Percentiles rank a stretch among this genome's conserved stretches.
These are phyloP conservation scores for Calvatia gigantea DNA, from an alignment of 768 basidiomycete genomes.

Conservation along the genomic window DNA sequence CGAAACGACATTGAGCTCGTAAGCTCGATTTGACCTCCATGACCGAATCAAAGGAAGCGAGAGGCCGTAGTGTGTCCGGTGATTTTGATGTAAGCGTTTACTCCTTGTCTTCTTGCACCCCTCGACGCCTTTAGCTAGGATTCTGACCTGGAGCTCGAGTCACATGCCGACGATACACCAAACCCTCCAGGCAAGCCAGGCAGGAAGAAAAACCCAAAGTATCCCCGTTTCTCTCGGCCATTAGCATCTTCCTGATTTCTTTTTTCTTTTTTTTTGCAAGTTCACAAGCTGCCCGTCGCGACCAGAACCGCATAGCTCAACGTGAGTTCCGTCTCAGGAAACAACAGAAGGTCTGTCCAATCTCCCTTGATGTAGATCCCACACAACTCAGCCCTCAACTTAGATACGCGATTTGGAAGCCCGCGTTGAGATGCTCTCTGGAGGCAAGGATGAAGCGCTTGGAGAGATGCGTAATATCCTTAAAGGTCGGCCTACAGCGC, in stretches of 20 bases:
- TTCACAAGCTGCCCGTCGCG: conserved; percentile 83
- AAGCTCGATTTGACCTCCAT: conserved; percentile 47
- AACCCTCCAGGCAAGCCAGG: conserved; percentile 61
- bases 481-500: conserved; percentile 45
- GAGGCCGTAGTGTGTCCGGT: conserved; percentile 64
- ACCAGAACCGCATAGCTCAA: conserved; percentile 91
- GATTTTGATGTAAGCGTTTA: conserved; percentile 47
- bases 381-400: not conserved
- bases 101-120: not conserved
- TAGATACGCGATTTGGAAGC: conserved; percentile 96
- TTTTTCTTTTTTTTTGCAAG: conserved; percentile 32
- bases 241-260: conserved; percentile 14
- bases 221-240: conserved; percentile 18
- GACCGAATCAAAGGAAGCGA: conserved; percentile 42
- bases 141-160: conserved; percentile 65
- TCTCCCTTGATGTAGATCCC: not conserved
- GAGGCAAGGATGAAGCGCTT: conserved; percentile 86
- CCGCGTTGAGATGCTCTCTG: conserved; percentile 90
- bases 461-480: conserved; percentile 80
- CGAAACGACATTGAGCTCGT: conserved; percentile 30
- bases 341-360: conserved; percentile 67
- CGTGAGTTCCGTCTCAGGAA: conserved; percentile 90
- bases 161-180: conserved; percentile 36
- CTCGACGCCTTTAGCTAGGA: conserved; percentile 35
- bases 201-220: conserved; percentile 91